Percentiles rank a stretch among this genome's conserved stretches.
phyloP scores from a whole-genome alignment of 768 basidiomycete species.

The Rhodotorula kratochvilovae region DNA sequence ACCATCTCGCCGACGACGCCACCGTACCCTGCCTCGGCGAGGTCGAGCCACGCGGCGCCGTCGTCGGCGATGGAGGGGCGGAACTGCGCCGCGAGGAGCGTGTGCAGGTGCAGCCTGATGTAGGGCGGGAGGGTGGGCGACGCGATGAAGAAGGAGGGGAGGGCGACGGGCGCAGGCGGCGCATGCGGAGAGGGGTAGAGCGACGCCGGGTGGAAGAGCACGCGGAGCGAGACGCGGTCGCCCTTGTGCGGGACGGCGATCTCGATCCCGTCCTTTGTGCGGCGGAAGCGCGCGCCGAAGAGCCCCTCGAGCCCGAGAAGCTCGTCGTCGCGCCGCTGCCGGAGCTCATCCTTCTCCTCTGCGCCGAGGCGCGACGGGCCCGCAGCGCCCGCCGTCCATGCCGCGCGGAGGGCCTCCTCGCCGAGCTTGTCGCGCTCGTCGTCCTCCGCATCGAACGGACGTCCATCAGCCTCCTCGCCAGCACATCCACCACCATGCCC shows the following conservation, averaged over 20 bases:
- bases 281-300: constrained; percentile 46
- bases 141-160: constrained; percentile 69
- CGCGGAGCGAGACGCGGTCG: constrained; percentile 59
- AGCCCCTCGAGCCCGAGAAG: constrained; percentile 38
- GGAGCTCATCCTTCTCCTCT: constrained; percentile 40
- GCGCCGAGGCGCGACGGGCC: constrained; percentile 11
- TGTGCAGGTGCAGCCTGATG: constrained; percentile 74
- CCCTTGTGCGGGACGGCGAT: constrained; percentile 40
- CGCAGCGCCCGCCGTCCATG: neutral
- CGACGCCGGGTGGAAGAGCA: constrained; percentile 54
- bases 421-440: constrained; percentile 20
- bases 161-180: constrained; percentile 47
- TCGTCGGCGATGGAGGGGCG: constrained; percentile 42
- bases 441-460: neutral
- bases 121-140: constrained; percentile 69
- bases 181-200: constrained; percentile 51
- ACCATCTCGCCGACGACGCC: constrained; percentile 64
- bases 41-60: constrained; percentile 46
- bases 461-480: constrained; percentile 6
- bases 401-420: neutral
- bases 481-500: neutral
- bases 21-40: constrained; percentile 62
- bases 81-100: constrained; percentile 60
- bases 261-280: constrained; percentile 41
- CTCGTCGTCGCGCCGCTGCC: constrained; percentile 39